phyloP scores from a whole-genome alignment of 1,284 basidiomycete species.

The Microbotryum intermedium region DNA sequence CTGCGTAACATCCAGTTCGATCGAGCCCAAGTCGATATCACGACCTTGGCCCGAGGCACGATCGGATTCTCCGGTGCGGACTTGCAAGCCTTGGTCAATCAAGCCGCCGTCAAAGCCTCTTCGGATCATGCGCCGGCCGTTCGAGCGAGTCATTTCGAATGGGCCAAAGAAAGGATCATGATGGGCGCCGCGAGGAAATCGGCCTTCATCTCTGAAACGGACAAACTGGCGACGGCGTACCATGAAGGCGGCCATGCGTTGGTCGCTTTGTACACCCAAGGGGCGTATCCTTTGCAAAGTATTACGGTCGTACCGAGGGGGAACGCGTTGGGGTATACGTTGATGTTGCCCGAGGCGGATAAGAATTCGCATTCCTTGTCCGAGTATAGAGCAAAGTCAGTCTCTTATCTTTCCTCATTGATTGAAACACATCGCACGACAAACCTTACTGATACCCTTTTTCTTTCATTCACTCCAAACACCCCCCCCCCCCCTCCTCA shows the following conservation, averaged over 20 bases:
- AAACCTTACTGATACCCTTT: constrained; percentile 6
- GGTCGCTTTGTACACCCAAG: constrained; percentile 79
- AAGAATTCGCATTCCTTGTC: constrained; percentile 40
- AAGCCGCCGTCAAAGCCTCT: constrained; percentile 82
- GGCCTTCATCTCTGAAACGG: constrained; percentile 73
- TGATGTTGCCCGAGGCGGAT: constrained; percentile 77
- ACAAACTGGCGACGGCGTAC: constrained; percentile 71
- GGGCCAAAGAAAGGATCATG: constrained; percentile 81
- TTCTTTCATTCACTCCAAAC: too few relatives aligned
- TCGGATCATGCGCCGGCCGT: constrained; percentile 68
- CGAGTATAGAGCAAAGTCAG: constrained; percentile 26
- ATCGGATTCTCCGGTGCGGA: constrained; percentile 75
- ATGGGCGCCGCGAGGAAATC: constrained; percentile 91
- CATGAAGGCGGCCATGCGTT: constrained; percentile 94
- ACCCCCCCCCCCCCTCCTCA: constrained; percentile 16
- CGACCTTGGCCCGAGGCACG: constrained; percentile 78
- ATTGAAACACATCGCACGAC: not conserved
- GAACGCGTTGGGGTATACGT: constrained; percentile 79
- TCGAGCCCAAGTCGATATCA: constrained; percentile 61
- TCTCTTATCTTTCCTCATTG: not conserved
- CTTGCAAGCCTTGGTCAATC: constrained; percentile 33
- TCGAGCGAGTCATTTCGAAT: constrained; percentile 76
- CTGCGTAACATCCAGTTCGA: constrained; percentile 67
- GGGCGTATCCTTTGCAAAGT: constrained; percentile 80
- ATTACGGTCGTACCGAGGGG: constrained; percentile 83